A percentile compares a stretch with the other conserved stretches of the same genome.
phyloP scores from a whole-genome alignment of 2,329 filamentous ascomycete species.

The Cercospora sp. region DNA sequence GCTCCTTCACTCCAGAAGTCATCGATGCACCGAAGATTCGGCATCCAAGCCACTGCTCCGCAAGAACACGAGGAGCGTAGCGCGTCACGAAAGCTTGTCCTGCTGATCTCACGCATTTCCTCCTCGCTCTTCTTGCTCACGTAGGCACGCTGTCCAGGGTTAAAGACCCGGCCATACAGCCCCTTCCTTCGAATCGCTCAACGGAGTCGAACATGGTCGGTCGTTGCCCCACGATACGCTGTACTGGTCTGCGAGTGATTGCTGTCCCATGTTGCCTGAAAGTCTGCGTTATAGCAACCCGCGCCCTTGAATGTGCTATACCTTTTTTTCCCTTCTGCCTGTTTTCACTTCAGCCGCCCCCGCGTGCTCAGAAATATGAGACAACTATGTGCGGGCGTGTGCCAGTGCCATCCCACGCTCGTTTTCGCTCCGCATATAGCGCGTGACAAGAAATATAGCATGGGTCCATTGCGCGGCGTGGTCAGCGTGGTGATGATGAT shows the following conservation, averaged over 20 bases:
- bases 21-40: background rate
- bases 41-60: background rate
- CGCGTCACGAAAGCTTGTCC: background rate
- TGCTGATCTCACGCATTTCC: background rate
- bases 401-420: background rate
- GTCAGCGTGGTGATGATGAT: background rate
- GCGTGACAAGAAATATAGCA: background rate
- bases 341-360: background rate
- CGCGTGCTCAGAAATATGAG: background rate
- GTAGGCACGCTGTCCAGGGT: background rate
- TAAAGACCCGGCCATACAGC: background rate
- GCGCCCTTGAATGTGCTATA: background rate
- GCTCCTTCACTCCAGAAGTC: background rate
- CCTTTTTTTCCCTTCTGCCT: background rate
- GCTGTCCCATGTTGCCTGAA: background rate
- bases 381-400: background rate
- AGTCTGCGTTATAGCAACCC: background rate
- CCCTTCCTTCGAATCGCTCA: background rate
- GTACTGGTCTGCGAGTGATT: background rate
- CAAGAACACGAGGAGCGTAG: background rate
- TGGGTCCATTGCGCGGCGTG: background rate
- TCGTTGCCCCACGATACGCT: background rate
- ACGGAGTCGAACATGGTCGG: background rate
- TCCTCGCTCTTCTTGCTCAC: background rate
- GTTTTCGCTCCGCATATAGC: background rate